A percentile compares a stretch with the other conserved stretches of the same genome.
Evolutionary conservation across 768 basidiomycete species (phyloP).

Genomic region (Psilocybe tampanensis): DNA sequence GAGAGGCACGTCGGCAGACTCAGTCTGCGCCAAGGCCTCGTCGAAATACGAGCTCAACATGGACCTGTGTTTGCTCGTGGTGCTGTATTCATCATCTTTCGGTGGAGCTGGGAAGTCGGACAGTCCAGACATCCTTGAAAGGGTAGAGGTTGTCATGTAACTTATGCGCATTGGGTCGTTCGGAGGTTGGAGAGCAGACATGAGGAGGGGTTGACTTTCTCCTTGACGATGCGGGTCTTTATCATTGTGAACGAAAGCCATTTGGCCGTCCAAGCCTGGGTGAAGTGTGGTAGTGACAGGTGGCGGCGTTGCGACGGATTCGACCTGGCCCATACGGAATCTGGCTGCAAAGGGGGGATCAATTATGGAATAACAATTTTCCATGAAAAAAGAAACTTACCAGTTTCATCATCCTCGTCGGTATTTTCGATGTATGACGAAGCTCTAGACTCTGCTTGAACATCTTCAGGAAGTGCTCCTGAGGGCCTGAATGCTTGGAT

Average conservation of each 20-base stretch:
- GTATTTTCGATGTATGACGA: slow-evolving; percentile 39
- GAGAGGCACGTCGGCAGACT: background rate
- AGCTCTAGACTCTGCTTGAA: slow-evolving; percentile 40
- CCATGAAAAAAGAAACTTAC: slow-evolving; percentile 26
- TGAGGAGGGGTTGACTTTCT: slow-evolving; percentile 12
- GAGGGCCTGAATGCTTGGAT: slow-evolving; percentile 42
- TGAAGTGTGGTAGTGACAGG: slow-evolving; percentile 42
- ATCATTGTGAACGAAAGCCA: slow-evolving; percentile 23
- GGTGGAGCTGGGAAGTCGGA: slow-evolving; percentile 78
- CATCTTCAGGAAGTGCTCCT: slow-evolving; percentile 50
- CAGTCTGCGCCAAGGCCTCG: slow-evolving; percentile 22
- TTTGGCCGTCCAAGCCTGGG: slow-evolving; percentile 39
- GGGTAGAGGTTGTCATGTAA: slow-evolving; percentile 60
- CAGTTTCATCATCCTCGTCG: slow-evolving; percentile 44
- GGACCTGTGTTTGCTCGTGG: slow-evolving; percentile 10
- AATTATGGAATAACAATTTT: background rate
- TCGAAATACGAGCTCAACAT: slow-evolving; percentile 23
- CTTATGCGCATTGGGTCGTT: slow-evolving; percentile 48
- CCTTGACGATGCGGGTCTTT: slow-evolving; percentile 11
- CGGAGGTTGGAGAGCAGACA: slow-evolving; percentile 34
- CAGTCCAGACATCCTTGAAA: slow-evolving; percentile 68
- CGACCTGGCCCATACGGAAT: slow-evolving; percentile 53
- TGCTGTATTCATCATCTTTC: slow-evolving; percentile 22
- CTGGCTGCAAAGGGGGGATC: slow-evolving; percentile 31
- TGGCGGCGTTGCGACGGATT: slow-evolving; percentile 52